Evolutionary conservation across 257 asterid genomes (phyloP), one percentile per base, ranked within the genome.

Genomic region (Primulina huaijiensis): DNA sequence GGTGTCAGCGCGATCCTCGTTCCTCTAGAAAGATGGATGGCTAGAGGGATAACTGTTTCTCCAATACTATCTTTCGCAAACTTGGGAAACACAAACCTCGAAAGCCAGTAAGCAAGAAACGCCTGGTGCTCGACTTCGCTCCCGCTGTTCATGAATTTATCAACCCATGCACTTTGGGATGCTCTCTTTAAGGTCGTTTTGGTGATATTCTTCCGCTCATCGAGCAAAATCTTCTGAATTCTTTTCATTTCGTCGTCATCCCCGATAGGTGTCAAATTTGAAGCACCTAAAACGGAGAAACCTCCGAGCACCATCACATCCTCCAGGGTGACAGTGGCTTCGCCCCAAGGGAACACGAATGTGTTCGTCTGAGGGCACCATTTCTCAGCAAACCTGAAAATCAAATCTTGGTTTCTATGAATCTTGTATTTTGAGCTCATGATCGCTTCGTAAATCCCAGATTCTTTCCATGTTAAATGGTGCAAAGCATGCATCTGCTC

Each of bases 371-470:
- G 7, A 1, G 65, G 38, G 58, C 76, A 64, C 72, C 76, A 73
- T 31, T 16, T 73, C 55, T 65, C 76, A 16, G 52, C 72, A 55
- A 73, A 5, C 33, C 50, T 43, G 2, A 73, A 5, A 19, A 72
- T 57, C 65, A 72, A 30, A 31, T 31, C 34, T 31, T 31, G 34
- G 34, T 31, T 3, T 31, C 34, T 31, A 31, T 31, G 34, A 31
- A 31, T 31, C 34, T 0, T 31, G 34, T 31, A 31, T 31, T 7
- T 53, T 66, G 75, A 70, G 52, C 10, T 34, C 35, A 60, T 12
- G 58, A 83, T 67, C 1, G 81, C 78, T 30, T 75, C 77, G 30
- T 64, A n/a, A 64, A 82, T 75, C 7, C 84, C 84, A 8, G 77
- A 70, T 56, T 59, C 75, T 33, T 66, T 17, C 82, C 82, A 82